Conservation (phyloP, 2,329 filamentous ascomycete genomes). For the Amphichorda felina region DNA sequence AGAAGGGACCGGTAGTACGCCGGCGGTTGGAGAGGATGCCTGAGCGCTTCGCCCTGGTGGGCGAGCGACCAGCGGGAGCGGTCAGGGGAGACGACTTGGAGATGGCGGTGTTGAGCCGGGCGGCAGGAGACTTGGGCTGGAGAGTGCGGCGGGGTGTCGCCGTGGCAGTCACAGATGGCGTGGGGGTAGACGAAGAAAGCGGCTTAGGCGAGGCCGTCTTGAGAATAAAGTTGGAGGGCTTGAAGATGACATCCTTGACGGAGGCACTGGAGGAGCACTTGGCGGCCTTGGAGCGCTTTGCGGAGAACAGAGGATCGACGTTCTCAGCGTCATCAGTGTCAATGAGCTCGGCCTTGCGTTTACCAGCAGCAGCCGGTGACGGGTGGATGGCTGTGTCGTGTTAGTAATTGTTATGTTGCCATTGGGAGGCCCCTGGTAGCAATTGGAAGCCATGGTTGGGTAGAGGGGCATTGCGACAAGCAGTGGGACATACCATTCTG, state of each 20-base stretch:
- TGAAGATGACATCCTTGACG: conserved; percentile 30
- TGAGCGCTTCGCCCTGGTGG: conserved; percentile 56
- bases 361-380: conserved; percentile 21
- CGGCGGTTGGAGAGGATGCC: conserved; percentile 59
- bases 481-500: conserved; percentile 50
- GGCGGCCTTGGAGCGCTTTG: conserved; percentile 46
- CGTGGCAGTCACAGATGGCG: conserved; percentile 17
- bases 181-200: conserved; percentile 12
- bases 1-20: conserved; percentile 48
- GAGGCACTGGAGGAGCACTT: conserved; percentile 20
- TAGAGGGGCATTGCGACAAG: not conserved
- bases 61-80: conserved; percentile 71
- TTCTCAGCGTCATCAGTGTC: conserved; percentile 48
- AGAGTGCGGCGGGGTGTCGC: conserved; percentile 30
- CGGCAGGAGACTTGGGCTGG: conserved; percentile 39
- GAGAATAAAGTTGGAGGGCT: conserved; percentile 32
- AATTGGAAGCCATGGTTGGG: no score
- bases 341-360: conserved; percentile 46
- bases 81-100: conserved; percentile 42
- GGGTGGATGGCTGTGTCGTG: conserved; percentile 4
- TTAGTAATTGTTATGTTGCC: no score
- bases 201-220: conserved; percentile 20
- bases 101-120: conserved; percentile 29
- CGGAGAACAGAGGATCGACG: conserved; percentile 42
- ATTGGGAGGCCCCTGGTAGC: no score